A percentile compares a stretch with the other conserved stretches of the same genome.
phyloP scores from a whole-genome alignment of 164 flowering plant genomes.

The Stephania yunnanensis region DNA sequence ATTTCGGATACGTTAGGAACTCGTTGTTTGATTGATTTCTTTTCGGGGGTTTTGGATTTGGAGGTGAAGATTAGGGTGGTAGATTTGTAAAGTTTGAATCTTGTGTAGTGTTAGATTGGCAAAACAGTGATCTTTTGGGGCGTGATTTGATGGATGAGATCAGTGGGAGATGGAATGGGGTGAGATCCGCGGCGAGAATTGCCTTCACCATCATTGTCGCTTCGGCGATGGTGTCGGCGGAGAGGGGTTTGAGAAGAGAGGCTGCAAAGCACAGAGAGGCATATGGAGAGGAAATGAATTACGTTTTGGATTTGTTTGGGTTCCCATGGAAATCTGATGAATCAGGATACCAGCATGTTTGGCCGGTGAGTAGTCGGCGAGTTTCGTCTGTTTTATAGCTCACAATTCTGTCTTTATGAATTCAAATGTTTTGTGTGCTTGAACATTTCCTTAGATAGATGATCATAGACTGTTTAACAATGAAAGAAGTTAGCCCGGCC shows the following conservation, averaged over 20 bases:
- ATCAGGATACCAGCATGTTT: conserved; percentile 76
- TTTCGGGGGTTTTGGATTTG: neutral
- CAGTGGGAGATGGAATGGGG: conserved; percentile 36
- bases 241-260: conserved; percentile 38
- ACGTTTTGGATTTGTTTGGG: conserved; percentile 28
- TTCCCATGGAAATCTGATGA: conserved; percentile 64
- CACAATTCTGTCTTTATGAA: neutral
- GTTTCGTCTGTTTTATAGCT: neutral
- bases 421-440: neutral
- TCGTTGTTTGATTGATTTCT: neutral
- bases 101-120: neutral
- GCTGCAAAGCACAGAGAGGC: conserved; percentile 17
- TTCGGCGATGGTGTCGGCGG: conserved; percentile 59
- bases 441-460: neutral
- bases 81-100: neutral
- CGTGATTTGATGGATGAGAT: conserved; percentile 34
- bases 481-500: too few relatives aligned
- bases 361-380: conserved; percentile 69
- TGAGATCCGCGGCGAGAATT: conserved; percentile 33
- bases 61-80: neutral
- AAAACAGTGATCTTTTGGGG: neutral
- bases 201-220: conserved; percentile 41
- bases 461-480: neutral
- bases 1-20: neutral
- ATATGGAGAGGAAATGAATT: conserved; percentile 20